Base-by-base conservation (phyloP, 2,329 filamentous ascomycete genomes). In the Aureobasidium sp. region DNA sequence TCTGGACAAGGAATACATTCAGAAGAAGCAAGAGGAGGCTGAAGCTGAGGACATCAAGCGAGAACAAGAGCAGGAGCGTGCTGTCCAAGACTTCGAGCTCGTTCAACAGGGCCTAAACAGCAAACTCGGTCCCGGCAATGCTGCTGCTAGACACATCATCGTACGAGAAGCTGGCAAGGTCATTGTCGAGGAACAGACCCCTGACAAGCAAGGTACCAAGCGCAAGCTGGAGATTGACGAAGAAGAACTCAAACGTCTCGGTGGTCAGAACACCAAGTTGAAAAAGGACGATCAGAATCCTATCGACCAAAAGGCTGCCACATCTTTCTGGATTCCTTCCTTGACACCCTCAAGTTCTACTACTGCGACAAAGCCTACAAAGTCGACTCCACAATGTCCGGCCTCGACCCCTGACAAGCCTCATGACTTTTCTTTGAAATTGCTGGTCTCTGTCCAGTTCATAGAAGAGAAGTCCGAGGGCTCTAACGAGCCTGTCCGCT, bases 281-380 rank as follows among this genome's bases (percentile, higher is more conserved):
- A 85, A 87, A 68, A 85, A 81, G 64, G 84, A 85, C 22, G 81
- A 94, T 62, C 53, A 63, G 2, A 67, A 80, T 80, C 57, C 88
- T 86, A 71, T 85, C 85, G 42, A 84, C 85, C 70, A 85, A 80
- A 65, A 84, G 84, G 49, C 82, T 92, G 64, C 96, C 0, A 90
- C 91, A 0, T 95, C 91, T 0, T 97, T 97, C 76, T 97, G 93
- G 94, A 88, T 93, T 1, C 93, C 91, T 0, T 90, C 88, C 0
- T 82, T 93, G 62, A 95, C 89, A 0, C 91, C 91, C 0, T 80
- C 80, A 0, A 62, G 70, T 17, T 27, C 42, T 3, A 40, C 44
- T 27, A 7, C 17, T 11, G 71, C 75, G 61, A 82, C 81, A 40
- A 82, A 82, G 50, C 76, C 68, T 49, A 63, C 66, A 2, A 68